Percentiles rank a stretch among this genome's conserved stretches.
Conservation (phyloP, 2,329 filamentous ascomycete genomes). For the Fusarium solani-melongenae region DNA sequence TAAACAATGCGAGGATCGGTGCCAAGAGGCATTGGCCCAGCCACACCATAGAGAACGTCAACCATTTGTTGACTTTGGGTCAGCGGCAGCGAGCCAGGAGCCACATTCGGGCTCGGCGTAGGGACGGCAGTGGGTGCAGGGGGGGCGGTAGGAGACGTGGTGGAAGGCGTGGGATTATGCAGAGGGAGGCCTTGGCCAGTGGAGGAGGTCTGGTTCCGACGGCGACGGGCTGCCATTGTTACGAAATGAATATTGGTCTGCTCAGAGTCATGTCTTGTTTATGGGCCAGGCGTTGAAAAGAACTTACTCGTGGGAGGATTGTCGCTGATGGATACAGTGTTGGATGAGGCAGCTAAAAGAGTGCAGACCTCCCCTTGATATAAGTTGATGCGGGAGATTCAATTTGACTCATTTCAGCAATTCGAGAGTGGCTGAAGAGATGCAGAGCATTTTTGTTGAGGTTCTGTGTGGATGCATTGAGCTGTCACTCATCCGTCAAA, state of each 20-base stretch:
- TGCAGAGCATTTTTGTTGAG: background rate
- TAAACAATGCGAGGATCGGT: constrained; percentile 1
- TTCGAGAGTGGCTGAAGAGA: background rate
- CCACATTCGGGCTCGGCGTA: too few species aligned
- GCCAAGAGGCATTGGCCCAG: background rate
- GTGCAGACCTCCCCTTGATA: background rate
- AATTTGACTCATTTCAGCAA: background rate
- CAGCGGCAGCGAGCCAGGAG: background rate
- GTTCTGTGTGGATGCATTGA: background rate
- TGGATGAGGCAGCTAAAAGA: background rate
- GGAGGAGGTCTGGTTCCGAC: background rate
- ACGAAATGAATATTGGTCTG: too few species aligned
- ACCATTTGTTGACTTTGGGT: background rate
- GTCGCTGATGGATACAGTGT: background rate
- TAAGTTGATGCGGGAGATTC: background rate
- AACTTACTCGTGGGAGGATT: background rate
- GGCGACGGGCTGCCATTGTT: background rate
- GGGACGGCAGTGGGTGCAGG: too few species aligned
- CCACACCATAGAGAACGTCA: background rate
- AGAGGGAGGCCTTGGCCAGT: background rate
- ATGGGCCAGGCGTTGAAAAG: too few species aligned
- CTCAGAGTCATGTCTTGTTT: too few species aligned
- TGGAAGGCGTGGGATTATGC: background rate
- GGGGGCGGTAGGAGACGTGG: too few species aligned
- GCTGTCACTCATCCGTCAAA: background rate